Evolutionary conservation across 305 asterid genomes (phyloP), one percentile per base, ranked within the genome.

Genomic region (Fraxinus sp.): DNA sequence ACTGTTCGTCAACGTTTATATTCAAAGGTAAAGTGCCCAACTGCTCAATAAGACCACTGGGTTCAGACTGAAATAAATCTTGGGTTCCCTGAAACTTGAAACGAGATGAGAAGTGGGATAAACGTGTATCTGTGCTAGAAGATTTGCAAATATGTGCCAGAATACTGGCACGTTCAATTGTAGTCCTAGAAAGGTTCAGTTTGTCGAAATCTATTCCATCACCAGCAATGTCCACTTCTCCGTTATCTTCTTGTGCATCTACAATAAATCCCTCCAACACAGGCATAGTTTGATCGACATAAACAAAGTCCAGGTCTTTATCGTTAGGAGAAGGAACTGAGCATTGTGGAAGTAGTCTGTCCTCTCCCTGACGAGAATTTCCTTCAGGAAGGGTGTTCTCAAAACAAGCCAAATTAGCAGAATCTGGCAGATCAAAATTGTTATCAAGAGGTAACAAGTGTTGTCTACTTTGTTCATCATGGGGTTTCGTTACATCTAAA

Each of bases 131-230:
- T 84, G 81, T 75, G 85, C 94, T 88, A 82, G 97, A 90, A 76
- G 98, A 96, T 89, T 87, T 89, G 91, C 98, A 96, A 49, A 94
- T 89, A 85, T 92, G 90, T 78, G 92, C 99, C 83, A 93, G 91
- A 86, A 94, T 75, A 89, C 97, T 92, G 79, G 93, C 97, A 82
- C 98, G 94, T 84, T 92, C 97, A 80, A 93, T 83, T 62, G 94
- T 84, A 52, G 88, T 85, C 55, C 86, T 87, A 75, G 95, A 87
- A 89, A 88, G 90, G 74, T 84, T 88, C 85, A 95, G 86, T 66
- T 75, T 77, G 30, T 89, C 88, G 74, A 92, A 80, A 87, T 91
- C 89, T 83, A 86, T 83, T 77, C 76, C 90, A 84, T 77, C 89
- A 71, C 88, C 90, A 72, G 88, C 66, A 87, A 87, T 71, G 78